Percentiles rank a stretch among this genome's conserved stretches.
These are phyloP conservation scores for Rhizopogon vinicolor DNA, from an alignment of 768 basidiomycete genomes.

Conservation along the genomic window DNA sequence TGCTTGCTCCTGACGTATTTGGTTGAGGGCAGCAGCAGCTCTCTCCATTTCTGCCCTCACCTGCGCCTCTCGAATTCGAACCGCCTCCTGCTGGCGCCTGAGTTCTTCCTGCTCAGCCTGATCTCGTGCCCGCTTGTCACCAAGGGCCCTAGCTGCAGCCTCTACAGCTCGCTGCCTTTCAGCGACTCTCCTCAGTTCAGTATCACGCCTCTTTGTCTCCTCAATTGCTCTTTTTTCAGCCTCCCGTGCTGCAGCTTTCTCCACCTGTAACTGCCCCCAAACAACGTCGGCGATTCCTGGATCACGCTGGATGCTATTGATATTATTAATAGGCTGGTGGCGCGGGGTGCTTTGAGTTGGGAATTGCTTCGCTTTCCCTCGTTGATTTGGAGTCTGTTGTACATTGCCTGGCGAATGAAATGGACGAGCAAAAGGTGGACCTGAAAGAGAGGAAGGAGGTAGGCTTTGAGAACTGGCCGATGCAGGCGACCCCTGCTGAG, in stretches of 20 bases:
- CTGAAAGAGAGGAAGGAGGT: neutral
- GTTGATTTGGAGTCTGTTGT: neutral
- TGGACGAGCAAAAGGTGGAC: no score
- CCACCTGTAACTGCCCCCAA: slow-evolving; percentile 47
- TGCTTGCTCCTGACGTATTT: slow-evolving; percentile 22
- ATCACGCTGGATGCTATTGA: slow-evolving; percentile 31
- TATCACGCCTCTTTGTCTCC: slow-evolving; percentile 12
- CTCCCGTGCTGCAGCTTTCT: slow-evolving; percentile 22
- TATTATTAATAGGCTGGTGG: neutral
- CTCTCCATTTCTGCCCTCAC: slow-evolving; percentile 15
- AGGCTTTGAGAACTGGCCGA: neutral
- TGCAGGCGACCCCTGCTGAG: neutral
- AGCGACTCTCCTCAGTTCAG: slow-evolving; percentile 12
- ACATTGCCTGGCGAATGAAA: neutral
- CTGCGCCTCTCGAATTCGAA: slow-evolving; percentile 10
- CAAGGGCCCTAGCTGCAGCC: slow-evolving; percentile 9
- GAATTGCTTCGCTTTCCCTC: neutral
- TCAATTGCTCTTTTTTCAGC: slow-evolving; percentile 11
- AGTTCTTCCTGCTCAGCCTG: slow-evolving; percentile 14
- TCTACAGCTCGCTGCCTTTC: slow-evolving; percentile 9
- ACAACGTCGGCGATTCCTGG: slow-evolving; percentile 45
- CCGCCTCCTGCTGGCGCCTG: slow-evolving; percentile 14
- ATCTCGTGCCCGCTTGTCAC: slow-evolving; percentile 18
- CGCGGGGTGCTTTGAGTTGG: neutral
- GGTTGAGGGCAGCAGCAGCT: slow-evolving; percentile 22